A percentile compares a stretch with the other conserved stretches of the same genome.
These are phyloP conservation scores for Phytopythium oedochilum DNA, from an alignment of 352 stramenopile genomes.

Conservation along the genomic window DNA sequence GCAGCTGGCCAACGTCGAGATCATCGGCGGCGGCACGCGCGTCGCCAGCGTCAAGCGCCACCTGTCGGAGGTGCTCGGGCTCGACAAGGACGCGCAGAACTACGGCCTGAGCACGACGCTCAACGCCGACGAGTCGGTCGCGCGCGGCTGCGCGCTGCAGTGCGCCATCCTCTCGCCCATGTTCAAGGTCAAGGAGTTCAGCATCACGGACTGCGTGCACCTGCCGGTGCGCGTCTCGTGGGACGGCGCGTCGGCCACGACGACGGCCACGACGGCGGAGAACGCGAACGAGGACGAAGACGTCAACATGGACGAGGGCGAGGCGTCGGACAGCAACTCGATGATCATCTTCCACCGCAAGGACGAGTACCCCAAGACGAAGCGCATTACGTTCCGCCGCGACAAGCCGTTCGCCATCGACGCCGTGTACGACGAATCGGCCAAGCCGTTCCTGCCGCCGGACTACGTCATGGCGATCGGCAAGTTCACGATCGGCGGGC, in stretches of 20 bases:
- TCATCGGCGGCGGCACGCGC: constrained; percentile 94
- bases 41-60: constrained; percentile 95
- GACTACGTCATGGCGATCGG: constrained; percentile 82
- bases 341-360: constrained; percentile 95
- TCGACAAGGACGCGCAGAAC: constrained; percentile 93
- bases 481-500: constrained; percentile 92
- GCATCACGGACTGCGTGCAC: constrained; percentile 83
- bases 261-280: constrained; percentile 35
- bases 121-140: constrained; percentile 98
- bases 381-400: constrained; percentile 95
- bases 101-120: constrained; percentile 97
- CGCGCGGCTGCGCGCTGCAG: constrained; percentile 95
- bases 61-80: constrained; percentile 88
- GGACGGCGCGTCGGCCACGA: constrained; percentile 66
- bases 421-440: constrained; percentile 85
- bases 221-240: constrained; percentile 94
- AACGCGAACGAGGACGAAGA: constrained; percentile 86
- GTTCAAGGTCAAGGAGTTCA: constrained; percentile 96
- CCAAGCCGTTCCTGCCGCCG: constrained; percentile 52
- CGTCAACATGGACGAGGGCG: constrained; percentile 59
- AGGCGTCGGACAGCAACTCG: constrained; percentile 54
- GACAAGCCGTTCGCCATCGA: constrained; percentile 92
- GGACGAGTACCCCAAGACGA: constrained; percentile 96
- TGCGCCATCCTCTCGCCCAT: constrained; percentile 98
- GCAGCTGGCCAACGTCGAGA: constrained; percentile 93